phyloP scores from a whole-genome alignment of 2,329 filamentous ascomycete genomes.

The Pseudofabraea citricarpa region DNA sequence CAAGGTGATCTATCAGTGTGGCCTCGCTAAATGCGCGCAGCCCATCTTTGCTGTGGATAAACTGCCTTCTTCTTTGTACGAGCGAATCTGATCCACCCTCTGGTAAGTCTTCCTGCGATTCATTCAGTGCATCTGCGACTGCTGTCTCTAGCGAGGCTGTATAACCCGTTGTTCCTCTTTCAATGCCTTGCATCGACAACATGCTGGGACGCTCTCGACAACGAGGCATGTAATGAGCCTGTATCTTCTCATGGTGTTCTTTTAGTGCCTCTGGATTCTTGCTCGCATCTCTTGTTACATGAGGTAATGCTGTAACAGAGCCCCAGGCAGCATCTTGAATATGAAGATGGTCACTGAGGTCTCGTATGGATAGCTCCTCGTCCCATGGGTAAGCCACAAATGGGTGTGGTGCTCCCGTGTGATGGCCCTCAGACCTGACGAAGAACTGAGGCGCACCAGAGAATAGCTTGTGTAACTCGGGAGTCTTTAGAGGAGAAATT shows the following conservation, averaged over 20 bases:
- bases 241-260: constrained; percentile 14
- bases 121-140: constrained; percentile 59
- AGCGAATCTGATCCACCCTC: constrained; percentile 12
- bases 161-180: constrained; percentile 67
- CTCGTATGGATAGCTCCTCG: constrained; percentile 53
- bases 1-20: constrained; percentile 53
- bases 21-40: constrained; percentile 53
- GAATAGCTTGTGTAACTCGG: constrained; percentile 65
- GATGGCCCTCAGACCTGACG: constrained; percentile 54
- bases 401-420: constrained; percentile 55
- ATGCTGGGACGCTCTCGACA: constrained; percentile 51
- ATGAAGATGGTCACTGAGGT: constrained; percentile 60
- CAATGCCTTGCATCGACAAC: constrained; percentile 67
- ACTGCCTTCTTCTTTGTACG: constrained; percentile 17
- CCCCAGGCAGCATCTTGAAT: constrained; percentile 61
- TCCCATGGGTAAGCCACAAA: constrained; percentile 66
- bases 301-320: constrained; percentile 57
- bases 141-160: constrained; percentile 62
- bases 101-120: constrained; percentile 43
- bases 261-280: constrained; percentile 31
- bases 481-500: constrained; percentile 53
- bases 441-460: constrained; percentile 73
- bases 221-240: constrained; percentile 22
- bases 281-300: constrained; percentile 48
- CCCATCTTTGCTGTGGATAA: constrained; percentile 29